A percentile compares a stretch with the other conserved stretches of the same genome.
Evolutionary conservation across 1,284 basidiomycete species (phyloP).

Genomic region (Ustilago hordei): DNA sequence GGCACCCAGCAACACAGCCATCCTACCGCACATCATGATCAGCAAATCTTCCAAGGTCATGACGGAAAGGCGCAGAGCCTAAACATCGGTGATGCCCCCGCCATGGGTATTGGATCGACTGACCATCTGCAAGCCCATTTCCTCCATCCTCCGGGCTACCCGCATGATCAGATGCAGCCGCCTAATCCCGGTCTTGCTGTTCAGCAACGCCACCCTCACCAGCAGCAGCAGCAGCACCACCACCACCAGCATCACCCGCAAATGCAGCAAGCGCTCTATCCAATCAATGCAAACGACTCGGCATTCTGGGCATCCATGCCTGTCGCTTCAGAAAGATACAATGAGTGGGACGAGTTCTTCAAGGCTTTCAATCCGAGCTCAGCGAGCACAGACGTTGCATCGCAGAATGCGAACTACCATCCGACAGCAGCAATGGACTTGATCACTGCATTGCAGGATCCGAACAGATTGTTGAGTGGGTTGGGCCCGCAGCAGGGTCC

Average conservation of each 20-base stretch:
- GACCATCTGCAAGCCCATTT: constrained; percentile 10
- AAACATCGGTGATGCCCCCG: not conserved
- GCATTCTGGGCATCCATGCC: constrained; percentile 49
- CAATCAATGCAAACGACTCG: constrained; percentile 42
- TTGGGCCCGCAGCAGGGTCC: constrained; percentile 13
- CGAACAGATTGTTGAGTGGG: constrained; percentile 37
- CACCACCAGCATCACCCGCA: constrained; percentile 15
- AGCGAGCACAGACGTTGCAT: constrained; percentile 2
- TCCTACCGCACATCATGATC: not conserved
- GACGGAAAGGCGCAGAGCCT: not conserved
- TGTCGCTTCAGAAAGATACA: constrained; percentile 36
- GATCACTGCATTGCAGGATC: constrained; percentile 47
- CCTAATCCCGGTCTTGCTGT: not conserved
- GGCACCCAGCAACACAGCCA: not conserved
- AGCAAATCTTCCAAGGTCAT: not conserved
- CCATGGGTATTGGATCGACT: not conserved
- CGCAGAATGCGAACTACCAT: constrained; percentile 23
- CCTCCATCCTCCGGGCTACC: not conserved
- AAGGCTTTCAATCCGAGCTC: constrained; percentile 23
- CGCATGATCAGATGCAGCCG: constrained; percentile 11
- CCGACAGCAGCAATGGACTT: constrained; percentile 38
- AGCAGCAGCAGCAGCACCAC: not conserved
- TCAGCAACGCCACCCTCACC: not conserved
- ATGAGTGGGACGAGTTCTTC: constrained; percentile 49
- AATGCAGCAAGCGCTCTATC: constrained; percentile 14